Base-by-base conservation (phyloP, 2,329 filamentous ascomycete species). In the Botrytis cinerea region DNA sequence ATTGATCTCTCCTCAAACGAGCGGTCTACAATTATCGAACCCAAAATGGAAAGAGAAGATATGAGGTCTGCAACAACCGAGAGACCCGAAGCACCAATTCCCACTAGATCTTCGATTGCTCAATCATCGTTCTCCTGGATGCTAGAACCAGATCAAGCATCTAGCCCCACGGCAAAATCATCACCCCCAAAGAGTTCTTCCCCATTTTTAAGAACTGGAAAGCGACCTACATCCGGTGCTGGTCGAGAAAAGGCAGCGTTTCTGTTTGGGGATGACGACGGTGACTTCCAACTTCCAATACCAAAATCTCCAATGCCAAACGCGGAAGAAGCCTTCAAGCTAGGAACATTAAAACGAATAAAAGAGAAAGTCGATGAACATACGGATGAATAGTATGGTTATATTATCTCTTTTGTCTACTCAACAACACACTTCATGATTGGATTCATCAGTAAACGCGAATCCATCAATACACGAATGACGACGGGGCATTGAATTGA, bases 111-210 rank as follows among this genome's bases (percentile, higher is more conserved):
- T 5, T 89, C 87, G 0, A 85, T 94, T 48, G 91, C 91, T 1
- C 91, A 93, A 76, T 93, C 92, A 12, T 92, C 90, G 6, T 94
- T 93, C 81, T 90, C 92, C 1, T 94, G 91, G 91, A 94, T 94
- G 91, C 85, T 94, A 2, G 90, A 90, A 76, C 87, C 80, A 46
- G 80, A 81, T 71, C 73, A 70, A 18, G 71, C 78, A 43, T 74
- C 76, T 32, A 67, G 54, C 32, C 76, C 77, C 16, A 62, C 72
- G 4, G 51, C 71, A 2, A 76, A 75, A 69, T 71, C 77, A 38
- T 76, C 77, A 54, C 73, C 79, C 4, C 78, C 78, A 20, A 80
- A 78, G 71, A 73, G 76, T n/a, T 67, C 77, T 7, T 77, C 80
- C 12, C 78, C 79, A 14, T 81, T 81, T 46, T 74, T 77, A 25